These are phyloP conservation scores for Erodium maritimum DNA, from an alignment of 345 rosid species.

Conservation along the genomic window DNA sequence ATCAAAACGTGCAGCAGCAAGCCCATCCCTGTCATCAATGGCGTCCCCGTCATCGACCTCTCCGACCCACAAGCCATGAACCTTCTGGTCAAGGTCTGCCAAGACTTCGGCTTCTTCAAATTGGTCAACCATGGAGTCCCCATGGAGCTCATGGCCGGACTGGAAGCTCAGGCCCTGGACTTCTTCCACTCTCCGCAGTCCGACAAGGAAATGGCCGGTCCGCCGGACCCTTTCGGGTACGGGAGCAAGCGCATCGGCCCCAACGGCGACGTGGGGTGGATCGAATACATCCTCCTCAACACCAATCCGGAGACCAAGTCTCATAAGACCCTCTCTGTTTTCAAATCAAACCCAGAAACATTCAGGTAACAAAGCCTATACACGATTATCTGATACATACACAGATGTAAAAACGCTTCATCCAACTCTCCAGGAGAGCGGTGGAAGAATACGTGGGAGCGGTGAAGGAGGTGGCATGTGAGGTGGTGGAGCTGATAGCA, in stretches of 20 bases:
- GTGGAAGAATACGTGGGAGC: slow-evolving; percentile 22
- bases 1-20: slow-evolving; percentile 48
- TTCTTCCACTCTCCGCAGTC: slow-evolving; percentile 55
- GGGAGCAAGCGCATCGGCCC: slow-evolving; percentile 57
- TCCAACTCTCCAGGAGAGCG: not conserved
- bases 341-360: slow-evolving; percentile 19
- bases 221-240: slow-evolving; percentile 74
- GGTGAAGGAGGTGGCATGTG: slow-evolving; percentile 20
- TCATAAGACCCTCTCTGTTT: slow-evolving; percentile 20
- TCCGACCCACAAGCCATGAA: slow-evolving; percentile 44
- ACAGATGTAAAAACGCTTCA: too few relatives aligned
- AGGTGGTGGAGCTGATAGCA: slow-evolving; percentile 21
- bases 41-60: slow-evolving; percentile 54
- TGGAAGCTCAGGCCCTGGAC: slow-evolving; percentile 42
- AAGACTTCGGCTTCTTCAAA: slow-evolving; percentile 71
- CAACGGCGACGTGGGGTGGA: slow-evolving; percentile 74
- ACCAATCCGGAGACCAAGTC: slow-evolving; percentile 22
- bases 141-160: slow-evolving; percentile 25
- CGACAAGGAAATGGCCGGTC: slow-evolving; percentile 49
- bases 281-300: slow-evolving; percentile 56
- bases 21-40: slow-evolving; percentile 19
- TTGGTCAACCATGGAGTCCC: slow-evolving; percentile 71
- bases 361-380: slow-evolving; percentile 36
- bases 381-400: too few relatives aligned
- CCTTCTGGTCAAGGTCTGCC: slow-evolving; percentile 48